These are phyloP conservation scores for Raffaelea ambrosiae DNA, from an alignment of 2,329 filamentous ascomycete species.

Conservation along the genomic window DNA sequence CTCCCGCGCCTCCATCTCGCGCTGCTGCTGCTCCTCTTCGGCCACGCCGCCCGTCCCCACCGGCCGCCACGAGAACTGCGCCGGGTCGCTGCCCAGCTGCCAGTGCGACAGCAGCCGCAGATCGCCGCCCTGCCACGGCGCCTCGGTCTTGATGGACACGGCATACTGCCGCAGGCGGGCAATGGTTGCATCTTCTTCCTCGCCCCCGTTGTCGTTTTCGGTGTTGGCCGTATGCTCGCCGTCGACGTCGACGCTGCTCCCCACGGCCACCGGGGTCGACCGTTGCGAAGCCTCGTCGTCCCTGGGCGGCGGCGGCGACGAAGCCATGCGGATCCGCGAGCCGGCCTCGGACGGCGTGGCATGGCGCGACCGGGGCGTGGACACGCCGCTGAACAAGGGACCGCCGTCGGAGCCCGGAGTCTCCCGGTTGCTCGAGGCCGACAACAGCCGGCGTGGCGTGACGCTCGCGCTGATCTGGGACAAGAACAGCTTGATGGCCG, in stretches of 20 bases:
- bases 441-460: conserved; percentile 4
- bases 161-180: conserved; percentile 25
- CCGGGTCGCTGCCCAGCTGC: conserved; percentile 25
- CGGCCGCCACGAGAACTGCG: conserved; percentile 20
- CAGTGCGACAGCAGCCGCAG: conserved; percentile 24
- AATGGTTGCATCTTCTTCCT: conserved; percentile 18
- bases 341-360: not conserved
- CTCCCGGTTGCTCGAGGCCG: not conserved
- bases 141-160: conserved; percentile 18
- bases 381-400: not conserved
- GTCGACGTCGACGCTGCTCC: too few species aligned
- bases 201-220: conserved; percentile 6
- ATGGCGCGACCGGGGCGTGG: not conserved
- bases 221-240: not conserved
- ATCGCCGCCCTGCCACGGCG: conserved; percentile 14
- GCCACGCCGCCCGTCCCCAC: not conserved
- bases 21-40: conserved; percentile 7
- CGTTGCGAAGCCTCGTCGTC: too few species aligned
- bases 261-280: too few species aligned
- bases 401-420: conserved; percentile 1
- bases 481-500: conserved; percentile 10
- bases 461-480: conserved; percentile 14
- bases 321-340: not conserved
- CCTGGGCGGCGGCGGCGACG: too few species aligned
- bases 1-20: conserved; percentile 15